Evolutionary conservation across 805 yeast species (phyloP), one percentile per base, ranked within the genome.

Genomic region (Sugiyamaella americana): DNA sequence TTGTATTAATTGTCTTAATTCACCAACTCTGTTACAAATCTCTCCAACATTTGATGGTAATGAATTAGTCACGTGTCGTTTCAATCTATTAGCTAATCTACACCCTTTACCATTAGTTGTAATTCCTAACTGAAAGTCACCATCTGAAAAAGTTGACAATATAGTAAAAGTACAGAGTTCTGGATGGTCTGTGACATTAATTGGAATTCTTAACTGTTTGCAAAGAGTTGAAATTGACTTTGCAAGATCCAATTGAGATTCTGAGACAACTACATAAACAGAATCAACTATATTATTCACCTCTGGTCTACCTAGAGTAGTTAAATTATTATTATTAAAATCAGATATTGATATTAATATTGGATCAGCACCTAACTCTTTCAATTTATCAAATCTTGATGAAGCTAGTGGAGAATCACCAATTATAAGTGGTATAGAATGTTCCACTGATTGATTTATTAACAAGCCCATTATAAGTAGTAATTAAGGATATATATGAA

Each of bases 61-160:
- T 3, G 73, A 64, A 32, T 56, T 57, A 24, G 76, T 69, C 37
- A 87, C 65, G 50, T 85, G 94, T 52, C 97, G 70, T 56, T 80
- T 84, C 56, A 89, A 74, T 55, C 95, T 72, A 46, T 80, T 76
- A 1, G 96, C 95, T 43, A 89, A 68, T 43, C 87, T 78, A 67
- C 97, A 89, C 3, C 97, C 96, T 65, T 84, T 84, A 0, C 96
- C 95, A 21, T 81, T 76, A 0, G 97, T 89, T 2, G 91, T 79
- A 6, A 89, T 78, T 0, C 95, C 94, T 44, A 89, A 55, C 62
- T 85, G 91, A 64, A 89, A 79, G 43, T 76, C 79, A 4, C 94
- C 93, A 47, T 81, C 79, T 1, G 70, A 67, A 58, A 76, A 78
- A 0, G 89, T 78, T 0, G 96, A 84, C 19, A 87, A 68, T 45